Evolutionary conservation across 164 flowering plant species (phyloP).

Genomic region (Vitis rotundifolia): DNA sequence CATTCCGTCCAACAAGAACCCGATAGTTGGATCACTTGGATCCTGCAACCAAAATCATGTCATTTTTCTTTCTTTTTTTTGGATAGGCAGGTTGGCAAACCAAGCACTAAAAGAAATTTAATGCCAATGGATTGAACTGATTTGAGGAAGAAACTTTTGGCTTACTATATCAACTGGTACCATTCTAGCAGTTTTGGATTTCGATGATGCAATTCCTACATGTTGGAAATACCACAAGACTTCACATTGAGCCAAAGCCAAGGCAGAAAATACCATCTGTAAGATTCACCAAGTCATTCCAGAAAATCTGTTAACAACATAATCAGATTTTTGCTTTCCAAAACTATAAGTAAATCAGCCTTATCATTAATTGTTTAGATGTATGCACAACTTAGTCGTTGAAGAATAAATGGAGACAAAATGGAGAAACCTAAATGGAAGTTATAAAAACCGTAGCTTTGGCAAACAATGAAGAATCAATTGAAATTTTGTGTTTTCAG

Average conservation of each 20-base stretch:
- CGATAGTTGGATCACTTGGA: constrained; percentile 96
- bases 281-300: constrained; percentile 10
- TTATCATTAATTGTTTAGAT: background rate
- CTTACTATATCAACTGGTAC: constrained; percentile 84
- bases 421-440: no score
- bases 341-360: background rate
- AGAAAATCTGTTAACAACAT: background rate
- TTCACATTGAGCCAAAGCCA: constrained; percentile 92
- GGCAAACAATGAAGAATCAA: no score
- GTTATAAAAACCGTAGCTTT: no score
- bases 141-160: constrained; percentile 7
- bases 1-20: constrained; percentile 93
- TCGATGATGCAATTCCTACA: constrained; percentile 79
- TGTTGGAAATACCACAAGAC: constrained; percentile 96
- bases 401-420: no score
- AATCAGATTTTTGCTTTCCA: background rate
- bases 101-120: background rate
- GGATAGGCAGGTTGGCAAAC: background rate
- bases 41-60: constrained; percentile 55
- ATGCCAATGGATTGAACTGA: background rate
- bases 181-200: constrained; percentile 65
- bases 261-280: constrained; percentile 98
- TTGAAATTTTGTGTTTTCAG: no score
- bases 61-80: background rate
- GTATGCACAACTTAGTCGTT: no score